These are phyloP conservation scores for Cyberlindnera petersonii DNA, from an alignment of 805 yeast genomes.

Conservation along the genomic window DNA sequence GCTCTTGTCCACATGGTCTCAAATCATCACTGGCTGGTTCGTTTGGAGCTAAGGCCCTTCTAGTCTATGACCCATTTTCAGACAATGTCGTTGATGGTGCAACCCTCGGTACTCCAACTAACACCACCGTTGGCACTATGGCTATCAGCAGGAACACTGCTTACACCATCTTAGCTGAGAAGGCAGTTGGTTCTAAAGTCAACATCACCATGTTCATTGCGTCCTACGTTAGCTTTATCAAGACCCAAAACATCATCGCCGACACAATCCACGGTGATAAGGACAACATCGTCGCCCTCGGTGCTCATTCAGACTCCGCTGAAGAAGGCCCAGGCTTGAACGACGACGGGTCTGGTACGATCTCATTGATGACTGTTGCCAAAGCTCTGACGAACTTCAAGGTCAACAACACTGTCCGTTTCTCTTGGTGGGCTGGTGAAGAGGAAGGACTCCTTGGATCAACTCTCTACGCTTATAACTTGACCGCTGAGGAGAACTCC, in stretches of 20 bases:
- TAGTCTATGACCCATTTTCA: conserved; percentile 56
- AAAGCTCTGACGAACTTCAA: conserved; percentile 70
- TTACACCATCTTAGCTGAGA: conserved; percentile 22
- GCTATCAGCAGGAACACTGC: conserved; percentile 49
- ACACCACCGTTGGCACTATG: conserved; percentile 65
- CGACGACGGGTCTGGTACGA: conserved; percentile 92
- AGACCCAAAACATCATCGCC: conserved; percentile 77
- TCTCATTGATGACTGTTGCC: conserved; percentile 83
- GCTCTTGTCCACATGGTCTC: conserved; percentile 77
- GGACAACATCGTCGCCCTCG: conserved; percentile 81
- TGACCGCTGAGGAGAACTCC: conserved; percentile 66
- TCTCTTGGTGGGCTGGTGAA: conserved; percentile 98
- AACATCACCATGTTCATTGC: conserved; percentile 51
- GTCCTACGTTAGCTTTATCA: conserved; percentile 59
- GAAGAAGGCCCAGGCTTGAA: conserved; percentile 92
- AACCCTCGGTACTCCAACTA: conserved; percentile 68
- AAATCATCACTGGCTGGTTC: conserved; percentile 75
- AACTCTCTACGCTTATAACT: conserved; percentile 62
- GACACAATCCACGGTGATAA: conserved; percentile 82
- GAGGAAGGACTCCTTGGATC: conserved; percentile 95
- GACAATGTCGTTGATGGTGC: conserved; percentile 49
- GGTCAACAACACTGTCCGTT: conserved; percentile 82
- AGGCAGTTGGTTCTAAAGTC: conserved; percentile 22
- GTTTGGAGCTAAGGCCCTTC: conserved; percentile 70
- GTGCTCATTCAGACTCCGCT: conserved; percentile 93